Base-by-base conservation (phyloP, 352 stramenopile species). In the Pythium utonaiense region DNA sequence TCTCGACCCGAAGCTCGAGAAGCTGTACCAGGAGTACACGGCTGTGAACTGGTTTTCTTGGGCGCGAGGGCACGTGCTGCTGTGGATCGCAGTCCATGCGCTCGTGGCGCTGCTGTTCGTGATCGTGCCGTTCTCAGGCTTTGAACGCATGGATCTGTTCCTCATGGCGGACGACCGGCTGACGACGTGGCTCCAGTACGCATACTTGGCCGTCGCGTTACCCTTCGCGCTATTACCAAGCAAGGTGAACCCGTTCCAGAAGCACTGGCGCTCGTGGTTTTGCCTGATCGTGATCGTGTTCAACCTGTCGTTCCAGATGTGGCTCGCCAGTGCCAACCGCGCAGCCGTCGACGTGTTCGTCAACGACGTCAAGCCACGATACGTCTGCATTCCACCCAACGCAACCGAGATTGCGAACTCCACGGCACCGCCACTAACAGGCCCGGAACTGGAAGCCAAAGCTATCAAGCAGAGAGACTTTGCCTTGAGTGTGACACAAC, bases 11-110 rank as follows among this genome's bases (percentile, higher is more conserved):
- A 79, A 82, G 21, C 68, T 95, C 19, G 86, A 95, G 67, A 69
- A 67, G 21, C 36, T 93, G 40, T 95, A 95, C 60, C 86, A 95
- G 56, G 79, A 92, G 70, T 95, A 91, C 70, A 93, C 83, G 40
- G 77, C 82, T 5, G 70, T 89, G 50, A 84, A 90, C 69, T 93
- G 86, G 86, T 93, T 93, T 30, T 52, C 64, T 19, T 83, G 83
- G 41, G 86, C 86, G 47, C 82, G 83, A 22, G 88, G 75, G 69
- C 81, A 92, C 54, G 74, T 95, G 12, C 53, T 72, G 36, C 62
- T 93, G 13, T 87, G 84, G 71, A 93, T 93, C 50, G 40, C 64
- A 24, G 67, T 93, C 27, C 86, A 95, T 57, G 62, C 80, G 17
- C 70, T 91, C 14, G 78, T 92, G 17, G 77, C 84, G 36, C 53